Percentiles rank a stretch among this genome's conserved stretches.
These are phyloP conservation scores for Rubus idaeus DNA, from an alignment of 306 rosid species.

Conservation along the genomic window DNA sequence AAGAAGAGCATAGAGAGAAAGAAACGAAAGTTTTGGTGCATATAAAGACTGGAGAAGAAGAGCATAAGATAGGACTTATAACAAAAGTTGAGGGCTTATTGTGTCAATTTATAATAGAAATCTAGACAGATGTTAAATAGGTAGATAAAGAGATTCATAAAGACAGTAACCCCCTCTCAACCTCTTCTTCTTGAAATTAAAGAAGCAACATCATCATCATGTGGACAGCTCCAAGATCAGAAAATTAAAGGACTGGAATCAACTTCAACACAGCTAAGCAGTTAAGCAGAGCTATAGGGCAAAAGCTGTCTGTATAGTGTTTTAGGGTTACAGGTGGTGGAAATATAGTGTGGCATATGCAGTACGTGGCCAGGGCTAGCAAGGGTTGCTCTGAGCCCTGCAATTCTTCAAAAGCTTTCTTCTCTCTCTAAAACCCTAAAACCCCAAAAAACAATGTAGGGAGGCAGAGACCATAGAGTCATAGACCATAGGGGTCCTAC, in stretches of 20 bases:
- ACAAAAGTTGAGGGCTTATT: background rate
- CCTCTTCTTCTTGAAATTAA: conserved; percentile 15
- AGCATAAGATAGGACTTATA: no score
- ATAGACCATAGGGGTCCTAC: conserved; percentile 1
- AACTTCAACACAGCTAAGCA: conserved; percentile 44
- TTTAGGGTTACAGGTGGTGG: conserved; percentile 47
- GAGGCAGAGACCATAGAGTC: background rate
- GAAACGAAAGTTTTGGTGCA: background rate
- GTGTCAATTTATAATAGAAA: conserved; percentile 9
- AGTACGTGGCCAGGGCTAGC: conserved; percentile 22
- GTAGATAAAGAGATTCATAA: background rate
- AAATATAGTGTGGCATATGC: conserved; percentile 56
- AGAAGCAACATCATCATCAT: conserved; percentile 17
- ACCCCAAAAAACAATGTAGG: background rate
- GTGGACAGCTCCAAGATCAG: conserved; percentile 20
- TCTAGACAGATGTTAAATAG: conserved; percentile 17
- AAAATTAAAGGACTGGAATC: conserved; percentile 10
- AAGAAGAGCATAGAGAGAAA: background rate
- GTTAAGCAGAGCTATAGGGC: conserved; percentile 4
- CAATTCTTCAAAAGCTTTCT: no score
- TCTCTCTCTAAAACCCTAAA: background rate
- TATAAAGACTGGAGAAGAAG: background rate
- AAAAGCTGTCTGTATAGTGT: conserved; percentile 13
- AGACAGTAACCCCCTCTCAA: conserved; percentile 3
- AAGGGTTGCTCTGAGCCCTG: no score